A percentile compares a stretch with the other conserved stretches of the same genome.
Evolutionary conservation across 371 early-diverging fungal species (phyloP).

Genomic region (Apophysomyces variabilis): DNA sequence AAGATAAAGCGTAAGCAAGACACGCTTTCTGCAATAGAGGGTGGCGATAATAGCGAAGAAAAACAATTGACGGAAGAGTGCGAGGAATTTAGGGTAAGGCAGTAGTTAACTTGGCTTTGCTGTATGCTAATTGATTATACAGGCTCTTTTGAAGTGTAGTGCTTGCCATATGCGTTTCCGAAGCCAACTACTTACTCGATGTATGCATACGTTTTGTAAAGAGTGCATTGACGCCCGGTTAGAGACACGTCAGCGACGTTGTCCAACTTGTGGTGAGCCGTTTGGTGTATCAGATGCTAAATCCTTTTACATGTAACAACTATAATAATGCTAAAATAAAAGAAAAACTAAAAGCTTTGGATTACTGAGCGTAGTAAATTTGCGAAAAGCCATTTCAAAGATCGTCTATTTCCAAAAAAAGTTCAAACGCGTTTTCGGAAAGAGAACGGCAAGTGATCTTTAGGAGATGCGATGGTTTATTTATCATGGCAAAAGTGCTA

Average conservation of each 20-base stretch:
- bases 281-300: conserved; percentile 93
- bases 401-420: too few relatives aligned
- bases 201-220: conserved; percentile 98
- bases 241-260: conserved; percentile 94
- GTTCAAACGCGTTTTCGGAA: too few relatives aligned
- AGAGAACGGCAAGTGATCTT: too few relatives aligned
- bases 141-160: conserved; percentile 87
- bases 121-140: conserved; percentile 15
- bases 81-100: conserved; percentile 46
- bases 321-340: too few relatives aligned
- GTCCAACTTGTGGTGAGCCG: conserved; percentile 95
- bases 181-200: conserved; percentile 77
- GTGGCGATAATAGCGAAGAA: conserved; percentile 41
- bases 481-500: too few relatives aligned
- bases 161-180: conserved; percentile 88
- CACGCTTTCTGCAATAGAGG: conserved; percentile 25
- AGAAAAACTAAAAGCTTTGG: too few relatives aligned
- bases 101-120: conserved; percentile 11
- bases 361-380: too few relatives aligned
- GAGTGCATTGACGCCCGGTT: conserved; percentile 89
- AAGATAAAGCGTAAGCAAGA: conserved; percentile 54
- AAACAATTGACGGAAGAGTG: conserved; percentile 39
- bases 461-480: too few relatives aligned
- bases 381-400: too few relatives aligned
- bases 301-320: conserved; percentile 80